Base-by-base conservation (phyloP, 208 protist genomes). In the Porcisia hertigi region DNA sequence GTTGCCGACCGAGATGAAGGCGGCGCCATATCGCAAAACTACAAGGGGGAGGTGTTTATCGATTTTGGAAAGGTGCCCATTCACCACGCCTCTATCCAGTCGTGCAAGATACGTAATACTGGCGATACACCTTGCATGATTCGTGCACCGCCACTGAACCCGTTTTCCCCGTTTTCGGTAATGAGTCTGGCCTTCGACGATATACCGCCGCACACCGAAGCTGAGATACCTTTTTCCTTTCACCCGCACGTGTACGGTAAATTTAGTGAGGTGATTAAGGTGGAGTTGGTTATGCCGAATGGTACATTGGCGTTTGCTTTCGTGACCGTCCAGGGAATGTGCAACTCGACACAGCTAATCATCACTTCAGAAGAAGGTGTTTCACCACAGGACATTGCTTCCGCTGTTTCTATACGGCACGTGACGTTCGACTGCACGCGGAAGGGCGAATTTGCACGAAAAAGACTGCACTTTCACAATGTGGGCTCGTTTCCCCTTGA, bases 51-150 rank as follows among this genome's bases (percentile, higher is more conserved):
- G 53, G 67, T 65, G 2, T 23, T 71, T 39, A 62, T 95, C 9
- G 79, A 90, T 39, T 95, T 92, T 84, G 85, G 88, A 9, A 89
- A 92, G 53, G 81, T 92, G 30, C 84, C 89, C 2, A 83, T 93
- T 43, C 89, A 89, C 64, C 83, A 88, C 34, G 41, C 66, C 36
- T 74, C 52, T 47, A 80, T 86, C 60, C 84, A 69, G 43, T 66
- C 72, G 55, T 93, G 83, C 77, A 57, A 87, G 39, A 72, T 95
- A 7, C 41, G 63, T 14, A 92, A 92, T 58, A 82, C 62, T 72
- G 87, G 83, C 12, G 69, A 66, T 20, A 60, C 71, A 2, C 43
- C 73, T 41, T 81, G 74, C 43, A 63, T 34, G 52, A 79, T 93
- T 49, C 80, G 87, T 41, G 59, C 91, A 6, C 89, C 84, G 39